These are phyloP conservation scores for Chalara sp. DNA, from an alignment of 2,329 filamentous ascomycete species.

Conservation along the genomic window DNA sequence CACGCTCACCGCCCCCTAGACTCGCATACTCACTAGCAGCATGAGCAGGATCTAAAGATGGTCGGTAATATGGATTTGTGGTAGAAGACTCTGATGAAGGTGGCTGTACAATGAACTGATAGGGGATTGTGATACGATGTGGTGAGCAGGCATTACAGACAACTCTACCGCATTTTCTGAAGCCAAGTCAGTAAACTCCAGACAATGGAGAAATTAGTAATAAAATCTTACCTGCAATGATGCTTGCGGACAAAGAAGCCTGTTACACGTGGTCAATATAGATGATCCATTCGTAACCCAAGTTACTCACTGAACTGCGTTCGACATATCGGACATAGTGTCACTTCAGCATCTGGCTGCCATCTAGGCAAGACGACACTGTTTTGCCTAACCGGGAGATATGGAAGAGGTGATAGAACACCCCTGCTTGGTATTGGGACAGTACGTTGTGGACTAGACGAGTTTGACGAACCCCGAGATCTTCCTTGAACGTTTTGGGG, in stretches of 20 bases:
- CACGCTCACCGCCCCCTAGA: slow-evolving; percentile 59
- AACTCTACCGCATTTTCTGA: slow-evolving; percentile 82
- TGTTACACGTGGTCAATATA: slow-evolving; percentile 8
- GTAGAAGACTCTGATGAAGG: slow-evolving; percentile 33
- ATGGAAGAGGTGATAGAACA: no score
- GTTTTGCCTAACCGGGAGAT: background rate
- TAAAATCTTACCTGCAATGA: slow-evolving; percentile 66
- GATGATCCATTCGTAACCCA: background rate
- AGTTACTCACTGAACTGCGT: slow-evolving; percentile 56
- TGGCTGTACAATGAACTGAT: slow-evolving; percentile 85
- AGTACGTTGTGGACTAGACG: background rate
- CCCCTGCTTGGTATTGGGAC: background rate
- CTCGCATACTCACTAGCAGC: slow-evolving; percentile 13
- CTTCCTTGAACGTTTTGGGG: background rate
- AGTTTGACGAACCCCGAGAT: background rate
- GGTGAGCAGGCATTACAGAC: slow-evolving; percentile 88
- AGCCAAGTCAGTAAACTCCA: slow-evolving; percentile 1
- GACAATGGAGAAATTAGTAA: background rate
- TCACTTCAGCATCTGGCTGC: slow-evolving; percentile 83
- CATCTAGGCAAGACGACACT: slow-evolving; percentile 61
- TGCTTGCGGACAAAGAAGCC: slow-evolving; percentile 79
- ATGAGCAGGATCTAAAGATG: slow-evolving; percentile 12
- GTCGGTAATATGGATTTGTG: slow-evolving; percentile 27
- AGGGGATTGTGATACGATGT: slow-evolving; percentile 88
- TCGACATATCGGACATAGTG: slow-evolving; percentile 77